Base-by-base conservation (phyloP, 176 grass and related monocot genomes). In the Rhipidocladum racemiflorum region DNA sequence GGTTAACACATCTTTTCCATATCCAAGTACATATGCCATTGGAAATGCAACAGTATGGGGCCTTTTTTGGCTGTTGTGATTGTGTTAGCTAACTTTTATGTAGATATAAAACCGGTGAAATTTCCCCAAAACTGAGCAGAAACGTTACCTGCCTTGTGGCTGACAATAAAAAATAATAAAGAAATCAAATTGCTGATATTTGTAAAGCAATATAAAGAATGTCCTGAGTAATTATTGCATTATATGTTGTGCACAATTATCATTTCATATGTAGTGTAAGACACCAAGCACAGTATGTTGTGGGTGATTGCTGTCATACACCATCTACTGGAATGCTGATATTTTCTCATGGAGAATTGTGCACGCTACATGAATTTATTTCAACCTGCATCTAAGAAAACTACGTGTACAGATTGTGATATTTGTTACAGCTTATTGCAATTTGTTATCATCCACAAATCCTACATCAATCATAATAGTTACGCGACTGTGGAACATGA, bases 1-100 rank as follows among this genome's bases (percentile, higher is more conserved):
- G 13, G 21, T 42, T 69, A 70, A 13, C n/a, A 68, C 51, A 28
- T 70, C 79, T 53, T 49, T 78, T 88, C 28, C 63, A 61, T 49
- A 30, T 18, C 62, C 48, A 24, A 24, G 20, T 11, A 30, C 16
- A 43, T 29, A 68, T 34, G 62, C 40, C 67, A 35, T 67, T 88
- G 45, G 4, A 7, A 66, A 51, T 81, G 68, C 17, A 72, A 18
- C 30, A 50, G 18, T 45, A 76, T 32, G 30, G 35, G 12, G 21
- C 7, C 28, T 74, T 46, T 40, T 35, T 46, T 82, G 10, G 29
- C 21, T 48, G 55, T 40, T 61, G 53, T 2, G n/a, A 48, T 14
- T 28, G 17, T 18, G 29, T 35, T 27, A 9, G 61, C 21, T 79
- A 29, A 45, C 18, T 16, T 65, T 30, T 65, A 15, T 68, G 20